Conservation (phyloP, 495 filamentous ascomycete species). For the Penicillium lagena region DNA sequence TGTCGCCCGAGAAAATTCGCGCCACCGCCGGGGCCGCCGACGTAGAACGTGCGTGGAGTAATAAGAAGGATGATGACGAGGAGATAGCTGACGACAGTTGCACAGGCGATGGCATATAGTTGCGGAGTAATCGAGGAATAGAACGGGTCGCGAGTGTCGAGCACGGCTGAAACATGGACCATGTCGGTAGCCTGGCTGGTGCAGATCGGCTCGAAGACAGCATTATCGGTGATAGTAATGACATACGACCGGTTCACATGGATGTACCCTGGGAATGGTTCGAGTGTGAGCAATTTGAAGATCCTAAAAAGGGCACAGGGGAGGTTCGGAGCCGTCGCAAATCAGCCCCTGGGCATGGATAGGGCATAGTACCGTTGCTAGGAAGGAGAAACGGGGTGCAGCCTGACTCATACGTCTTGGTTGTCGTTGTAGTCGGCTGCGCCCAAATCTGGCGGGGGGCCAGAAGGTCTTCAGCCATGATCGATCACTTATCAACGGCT, state of each 20-base stretch:
- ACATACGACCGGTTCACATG: slow-evolving; percentile 49
- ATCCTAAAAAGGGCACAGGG: too few relatives aligned
- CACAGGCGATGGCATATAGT: slow-evolving; percentile 83
- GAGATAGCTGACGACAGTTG: slow-evolving; percentile 87
- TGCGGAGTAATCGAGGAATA: slow-evolving; percentile 88
- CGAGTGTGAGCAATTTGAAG: too few relatives aligned
- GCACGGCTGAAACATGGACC: slow-evolving; percentile 30
- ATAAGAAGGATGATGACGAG: slow-evolving; percentile 92
- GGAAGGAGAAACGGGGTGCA: slow-evolving; percentile 62
- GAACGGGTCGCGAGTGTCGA: slow-evolving; percentile 75
- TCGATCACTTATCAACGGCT: slow-evolving; percentile 15
- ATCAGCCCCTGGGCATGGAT: too few relatives aligned
- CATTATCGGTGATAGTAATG: slow-evolving; percentile 56
- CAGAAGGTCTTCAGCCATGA: slow-evolving; percentile 34
- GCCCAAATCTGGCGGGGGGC: slow-evolving; percentile 49
- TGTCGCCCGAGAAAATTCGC: slow-evolving; percentile 73
- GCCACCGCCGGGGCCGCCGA: slow-evolving; percentile 60
- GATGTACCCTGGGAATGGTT: slow-evolving; percentile 39
- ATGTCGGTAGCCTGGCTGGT: slow-evolving; percentile 30
- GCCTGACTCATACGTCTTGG: slow-evolving; percentile 30
- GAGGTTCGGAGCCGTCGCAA: too few relatives aligned
- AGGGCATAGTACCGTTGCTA: slow-evolving; percentile 27
- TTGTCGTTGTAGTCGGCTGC: slow-evolving; percentile 37
- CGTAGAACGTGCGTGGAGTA: slow-evolving; percentile 80
- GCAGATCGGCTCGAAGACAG: slow-evolving; percentile 58